Evolutionary conservation across 805 yeast species (phyloP), one percentile per base, ranked within the genome.

Genomic region (Candida ficus): DNA sequence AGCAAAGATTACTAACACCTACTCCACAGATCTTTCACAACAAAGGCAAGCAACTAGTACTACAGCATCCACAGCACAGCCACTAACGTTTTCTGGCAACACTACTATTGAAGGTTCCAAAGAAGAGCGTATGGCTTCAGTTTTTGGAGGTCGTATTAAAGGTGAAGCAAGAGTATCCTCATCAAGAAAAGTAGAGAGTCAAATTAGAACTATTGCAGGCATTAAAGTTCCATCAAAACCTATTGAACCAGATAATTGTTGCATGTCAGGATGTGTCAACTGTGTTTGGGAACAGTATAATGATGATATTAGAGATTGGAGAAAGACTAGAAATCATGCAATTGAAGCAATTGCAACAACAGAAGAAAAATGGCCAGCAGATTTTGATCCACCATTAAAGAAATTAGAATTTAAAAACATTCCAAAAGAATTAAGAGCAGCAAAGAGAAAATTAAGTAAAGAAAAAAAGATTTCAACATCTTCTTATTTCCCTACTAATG

Each of bases 221-320:
- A 68, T 93, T 0, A 60, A 57, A 7, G 95, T 91, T 0, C 96
- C 96, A 3, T 77, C 75, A n/a, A 75, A 72, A 56, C 98, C 99
- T 0, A 67, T 64, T 5, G 96, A 87, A 51, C 98, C 98, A 2
- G 95, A 90, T 52, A 89, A 91, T 60, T 91, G 99, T 61, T 91
- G 99, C 62, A 89, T 89, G 95, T 81, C 93, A 43, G 99, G 99
- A 1, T 91, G 99, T 61, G 80, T 87, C 23, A 89, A 91, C 62
- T 91, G 99, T 61, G 98, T 91, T 2, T 93, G 98, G 98, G 96
- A 90, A 53, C 65, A 86, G 40, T 91, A 78, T 58, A 81, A 83
- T 49, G 97, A 91, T 39, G 98, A 93, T 58, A 54, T 90, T 37
- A 80, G 78, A 47, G 87, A 87, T 26, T 93, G 96, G 96, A 77